Evolutionary conservation across 176 grass and related monocot species (phyloP).

Genomic region (Rhynchospora breviuscula): DNA sequence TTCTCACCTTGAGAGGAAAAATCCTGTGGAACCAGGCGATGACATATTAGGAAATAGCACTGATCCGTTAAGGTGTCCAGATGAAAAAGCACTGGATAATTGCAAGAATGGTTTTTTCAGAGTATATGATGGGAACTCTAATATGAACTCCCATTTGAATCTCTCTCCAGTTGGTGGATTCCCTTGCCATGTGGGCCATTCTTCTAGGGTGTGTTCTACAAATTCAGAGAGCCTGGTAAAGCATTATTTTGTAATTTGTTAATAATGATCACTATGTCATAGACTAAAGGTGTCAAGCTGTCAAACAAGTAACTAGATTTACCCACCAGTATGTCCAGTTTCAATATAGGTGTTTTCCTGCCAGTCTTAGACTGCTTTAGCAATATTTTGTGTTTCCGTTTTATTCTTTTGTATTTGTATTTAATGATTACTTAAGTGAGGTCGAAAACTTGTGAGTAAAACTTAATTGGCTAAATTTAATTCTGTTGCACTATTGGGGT

Average conservation of each 20-base stretch:
- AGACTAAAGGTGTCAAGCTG: background rate
- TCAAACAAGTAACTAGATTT: background rate
- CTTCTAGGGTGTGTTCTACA: constrained; percentile 17
- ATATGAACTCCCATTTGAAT: background rate
- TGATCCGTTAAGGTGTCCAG: constrained; percentile 33
- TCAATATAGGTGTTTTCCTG: background rate
- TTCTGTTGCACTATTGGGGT: background rate
- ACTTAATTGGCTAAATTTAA: background rate
- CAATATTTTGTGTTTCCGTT: background rate
- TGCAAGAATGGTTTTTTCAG: constrained; percentile 1
- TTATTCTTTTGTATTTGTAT: background rate
- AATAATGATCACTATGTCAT: background rate
- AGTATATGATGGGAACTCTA: constrained; percentile 5
- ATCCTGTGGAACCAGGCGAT: constrained; percentile 36
- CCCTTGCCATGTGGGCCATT: background rate
- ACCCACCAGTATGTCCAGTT: background rate
- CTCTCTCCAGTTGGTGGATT: background rate
- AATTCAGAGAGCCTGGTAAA: constrained; percentile 18
- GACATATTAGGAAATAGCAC: constrained; percentile 61
- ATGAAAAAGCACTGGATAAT: constrained; percentile 12
- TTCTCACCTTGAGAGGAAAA: constrained; percentile 91
- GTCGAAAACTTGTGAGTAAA: background rate
- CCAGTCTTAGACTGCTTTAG: background rate
- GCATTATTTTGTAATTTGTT: background rate
- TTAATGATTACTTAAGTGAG: background rate